Percentiles rank a stretch among this genome's conserved stretches.
These are phyloP conservation scores for Neurospora sp. DNA, from an alignment of 2,329 filamentous ascomycete species.

Conservation along the genomic window DNA sequence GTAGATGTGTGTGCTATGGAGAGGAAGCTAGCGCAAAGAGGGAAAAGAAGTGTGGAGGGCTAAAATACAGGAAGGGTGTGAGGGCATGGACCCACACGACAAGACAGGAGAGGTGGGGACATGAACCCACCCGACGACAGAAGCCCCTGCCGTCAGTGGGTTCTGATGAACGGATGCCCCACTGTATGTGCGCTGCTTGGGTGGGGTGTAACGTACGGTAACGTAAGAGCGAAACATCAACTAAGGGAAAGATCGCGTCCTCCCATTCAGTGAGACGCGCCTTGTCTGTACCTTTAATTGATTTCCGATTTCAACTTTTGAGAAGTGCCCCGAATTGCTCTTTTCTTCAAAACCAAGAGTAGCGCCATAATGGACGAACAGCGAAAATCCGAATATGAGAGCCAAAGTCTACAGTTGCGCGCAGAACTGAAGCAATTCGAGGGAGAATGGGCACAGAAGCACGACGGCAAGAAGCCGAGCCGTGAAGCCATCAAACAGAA, in stretches of 20 bases:
- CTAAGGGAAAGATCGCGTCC: neutral
- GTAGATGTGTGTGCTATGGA: too few species aligned
- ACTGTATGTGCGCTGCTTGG: neutral
- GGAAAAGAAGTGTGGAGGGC: too few species aligned
- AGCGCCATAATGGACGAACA: constrained; percentile 34
- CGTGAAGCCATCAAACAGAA: constrained; percentile 70
- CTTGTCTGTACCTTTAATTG: neutral
- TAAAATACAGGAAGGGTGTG: too few species aligned
- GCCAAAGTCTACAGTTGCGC: constrained; percentile 46
- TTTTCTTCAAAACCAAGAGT: neutral
- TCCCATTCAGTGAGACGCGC: neutral
- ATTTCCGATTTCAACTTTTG: neutral
- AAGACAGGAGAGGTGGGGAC: too few species aligned
- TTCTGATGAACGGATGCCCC: neutral
- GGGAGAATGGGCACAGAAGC: constrained; percentile 48
- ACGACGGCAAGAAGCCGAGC: constrained; percentile 58
- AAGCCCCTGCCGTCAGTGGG: neutral
- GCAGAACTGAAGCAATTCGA: constrained; percentile 67
- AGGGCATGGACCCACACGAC: too few species aligned
- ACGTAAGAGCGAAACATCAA: neutral
- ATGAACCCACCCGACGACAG: too few species aligned
- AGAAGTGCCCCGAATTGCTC: neutral
- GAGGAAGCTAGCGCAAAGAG: too few species aligned
- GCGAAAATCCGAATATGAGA: constrained; percentile 35
- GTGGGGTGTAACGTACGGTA: neutral